Percentiles rank a stretch among this genome's conserved stretches.
These are phyloP conservation scores for Tephrocybe rancida DNA, from an alignment of 768 basidiomycete genomes.

Conservation along the genomic window DNA sequence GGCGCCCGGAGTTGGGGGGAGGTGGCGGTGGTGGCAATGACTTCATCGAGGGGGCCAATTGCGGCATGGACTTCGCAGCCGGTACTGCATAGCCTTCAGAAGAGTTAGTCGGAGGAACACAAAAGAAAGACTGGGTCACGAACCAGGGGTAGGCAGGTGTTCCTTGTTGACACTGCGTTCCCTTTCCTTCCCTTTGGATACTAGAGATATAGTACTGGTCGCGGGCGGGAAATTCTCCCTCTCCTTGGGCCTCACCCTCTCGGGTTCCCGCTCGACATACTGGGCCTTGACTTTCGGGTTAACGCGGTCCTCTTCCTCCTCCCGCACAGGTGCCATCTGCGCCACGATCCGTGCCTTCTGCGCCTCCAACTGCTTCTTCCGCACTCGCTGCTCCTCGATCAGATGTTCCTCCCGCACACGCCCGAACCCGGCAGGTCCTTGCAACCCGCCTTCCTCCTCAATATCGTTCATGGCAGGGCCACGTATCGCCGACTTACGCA, in stretches of 20 bases:
- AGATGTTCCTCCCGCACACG: conserved; percentile 26
- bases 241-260: conserved; percentile 23
- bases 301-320: conserved; percentile 40
- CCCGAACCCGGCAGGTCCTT: conserved; percentile 20
- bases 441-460: conserved; percentile 35
- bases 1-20: conserved; percentile 10
- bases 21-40: conserved; percentile 14
- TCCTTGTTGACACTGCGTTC: conserved; percentile 11
- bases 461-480: conserved; percentile 47
- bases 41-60: conserved; percentile 9
- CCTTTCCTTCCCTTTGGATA: conserved; percentile 12
- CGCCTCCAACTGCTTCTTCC: conserved; percentile 79
- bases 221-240: conserved; percentile 32
- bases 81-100: background rate
- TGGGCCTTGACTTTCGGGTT: conserved; percentile 22
- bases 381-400: conserved; percentile 37
- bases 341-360: conserved; percentile 94
- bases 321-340: conserved; percentile 79
- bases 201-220: conserved; percentile 2
- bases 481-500: conserved; percentile 42
- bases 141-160: conserved; percentile 8
- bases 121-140: background rate
- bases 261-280: conserved; percentile 25
- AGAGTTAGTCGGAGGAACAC: background rate
- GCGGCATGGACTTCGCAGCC: background rate